Evolutionary conservation across 306 rosid genomes (phyloP), one percentile per base, ranked within the genome.

Genomic region (Quercus agrifolia): DNA sequence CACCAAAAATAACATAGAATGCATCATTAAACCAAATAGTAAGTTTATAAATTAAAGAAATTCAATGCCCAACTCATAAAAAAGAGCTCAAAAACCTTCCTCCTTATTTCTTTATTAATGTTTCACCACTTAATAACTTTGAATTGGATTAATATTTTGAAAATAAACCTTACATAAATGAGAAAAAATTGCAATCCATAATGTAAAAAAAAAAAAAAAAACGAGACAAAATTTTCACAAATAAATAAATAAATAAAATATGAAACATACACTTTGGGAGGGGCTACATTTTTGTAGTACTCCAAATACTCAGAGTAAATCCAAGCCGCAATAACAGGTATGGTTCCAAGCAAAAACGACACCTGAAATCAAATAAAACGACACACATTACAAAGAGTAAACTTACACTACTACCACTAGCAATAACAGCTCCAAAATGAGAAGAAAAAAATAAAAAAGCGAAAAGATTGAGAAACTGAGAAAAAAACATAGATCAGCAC

Each of bases 291-390:
- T 81, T 87, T 92, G 74, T 80, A 86, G 85, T 86, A 87, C 90
- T 87, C 96, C 88, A 92, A 88, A 18, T 81, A 83, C 93, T 95
- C 99, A 1, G 98, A 77, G 70, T 88, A 95, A 76, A 92, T 84
- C 99, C 99, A 95, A 74, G 92, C 90, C 9, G 52, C 73, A 63
- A 88, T 38, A 5, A 91, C 81, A 28, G 94, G 97, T 75, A 88
- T 61, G 31, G 89, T 73, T 61, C 94, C 97, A 46, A 91, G 96
- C 85, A 89, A 70, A 84, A 88, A 83, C 64, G 97, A 91, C 25
- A 91, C 87, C 97, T 91, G 80, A 54, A 85, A 81, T 35, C 28
- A 46, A 73, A 41, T 63, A 28, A 75, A 13, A 28, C 30, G 38
- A 15, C 27, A 49, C 10, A 1, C 52, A 35, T 35, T 28, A 10